phyloP scores from a whole-genome alignment of 2,329 filamentous ascomycete species.

The Lasiodiplodia hormozganensis region DNA sequence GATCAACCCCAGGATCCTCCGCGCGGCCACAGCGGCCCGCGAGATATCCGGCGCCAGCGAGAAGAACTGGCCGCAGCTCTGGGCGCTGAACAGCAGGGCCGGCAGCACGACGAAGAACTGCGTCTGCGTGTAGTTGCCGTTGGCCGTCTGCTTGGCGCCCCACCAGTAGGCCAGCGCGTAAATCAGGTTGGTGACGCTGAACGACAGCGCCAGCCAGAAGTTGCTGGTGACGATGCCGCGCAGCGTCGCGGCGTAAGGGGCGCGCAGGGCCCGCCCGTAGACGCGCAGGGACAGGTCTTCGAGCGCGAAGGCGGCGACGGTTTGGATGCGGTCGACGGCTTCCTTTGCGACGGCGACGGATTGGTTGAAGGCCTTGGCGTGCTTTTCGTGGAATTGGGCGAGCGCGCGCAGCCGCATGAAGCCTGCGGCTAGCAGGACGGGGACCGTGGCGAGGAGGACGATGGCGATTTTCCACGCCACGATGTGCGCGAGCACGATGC shows the following conservation, averaged over 20 bases:
- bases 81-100: conserved; percentile 70
- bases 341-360: conserved; percentile 51
- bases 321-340: conserved; percentile 50
- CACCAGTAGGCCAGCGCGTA: conserved; percentile 75
- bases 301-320: conserved; percentile 49
- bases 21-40: neutral
- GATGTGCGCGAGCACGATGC: conserved; percentile 38
- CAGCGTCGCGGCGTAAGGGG: conserved; percentile 39
- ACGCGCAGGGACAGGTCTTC: conserved; percentile 46
- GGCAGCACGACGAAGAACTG: conserved; percentile 68
- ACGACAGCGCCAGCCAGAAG: conserved; percentile 21
- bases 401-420: conserved; percentile 88
- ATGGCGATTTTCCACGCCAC: conserved; percentile 87
- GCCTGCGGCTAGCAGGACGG: conserved; percentile 78
- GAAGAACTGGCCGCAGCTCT: conserved; percentile 71
- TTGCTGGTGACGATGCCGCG: conserved; percentile 44
- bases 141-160: conserved; percentile 54
- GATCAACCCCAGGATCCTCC: conserved; percentile 13
- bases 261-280: conserved; percentile 46
- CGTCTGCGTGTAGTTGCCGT: conserved; percentile 56
- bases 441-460: conserved; percentile 80
- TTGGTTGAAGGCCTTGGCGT: conserved; percentile 48
- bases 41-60: conserved; percentile 56
- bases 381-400: conserved; percentile 73
- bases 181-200: conserved; percentile 58